These are phyloP conservation scores for Psidium friedrichsthalianum DNA, from an alignment of 345 rosid genomes.

Conservation along the genomic window DNA sequence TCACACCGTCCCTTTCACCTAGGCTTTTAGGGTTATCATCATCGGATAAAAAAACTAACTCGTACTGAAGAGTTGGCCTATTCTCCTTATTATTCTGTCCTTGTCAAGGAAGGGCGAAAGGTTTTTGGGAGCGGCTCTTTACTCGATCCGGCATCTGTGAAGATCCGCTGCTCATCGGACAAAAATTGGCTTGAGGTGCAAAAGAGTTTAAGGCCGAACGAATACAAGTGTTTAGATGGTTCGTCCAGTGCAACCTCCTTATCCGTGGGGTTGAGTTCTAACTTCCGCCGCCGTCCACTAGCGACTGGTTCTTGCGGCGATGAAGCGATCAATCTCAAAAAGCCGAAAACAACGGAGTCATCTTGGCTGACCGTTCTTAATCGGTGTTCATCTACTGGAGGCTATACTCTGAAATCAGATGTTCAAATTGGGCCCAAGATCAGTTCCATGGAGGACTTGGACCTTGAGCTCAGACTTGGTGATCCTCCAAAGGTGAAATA, in stretches of 20 bases:
- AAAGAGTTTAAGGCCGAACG: neutral
- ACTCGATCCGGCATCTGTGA: neutral
- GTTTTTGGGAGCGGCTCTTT: neutral
- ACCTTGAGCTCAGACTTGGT: constrained; percentile 93
- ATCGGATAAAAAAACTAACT: neutral
- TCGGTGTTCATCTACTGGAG: constrained; percentile 9
- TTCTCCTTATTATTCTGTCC: neutral
- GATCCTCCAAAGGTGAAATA: constrained; percentile 41
- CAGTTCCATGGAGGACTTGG: constrained; percentile 42
- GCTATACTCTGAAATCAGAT: constrained; percentile 18
- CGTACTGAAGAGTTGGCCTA: neutral
- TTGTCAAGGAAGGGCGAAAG: neutral
- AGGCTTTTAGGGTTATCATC: constrained; percentile 18
- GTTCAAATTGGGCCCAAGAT: constrained; percentile 12
- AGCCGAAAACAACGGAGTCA: constrained; percentile 16
- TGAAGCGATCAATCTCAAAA: constrained; percentile 12
- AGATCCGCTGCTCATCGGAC: neutral
- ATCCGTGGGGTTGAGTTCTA: constrained; percentile 21
- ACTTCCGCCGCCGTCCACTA: constrained; percentile 2
- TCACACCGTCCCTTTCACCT: constrained; percentile 8
- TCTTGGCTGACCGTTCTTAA: constrained; percentile 6
- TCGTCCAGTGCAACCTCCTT: constrained; percentile 14
- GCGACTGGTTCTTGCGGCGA: neutral
- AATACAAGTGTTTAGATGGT: neutral
- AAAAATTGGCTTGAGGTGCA: neutral